phyloP scores from a whole-genome alignment of 306 rosid genomes.

The Cucumis sativus region DNA sequence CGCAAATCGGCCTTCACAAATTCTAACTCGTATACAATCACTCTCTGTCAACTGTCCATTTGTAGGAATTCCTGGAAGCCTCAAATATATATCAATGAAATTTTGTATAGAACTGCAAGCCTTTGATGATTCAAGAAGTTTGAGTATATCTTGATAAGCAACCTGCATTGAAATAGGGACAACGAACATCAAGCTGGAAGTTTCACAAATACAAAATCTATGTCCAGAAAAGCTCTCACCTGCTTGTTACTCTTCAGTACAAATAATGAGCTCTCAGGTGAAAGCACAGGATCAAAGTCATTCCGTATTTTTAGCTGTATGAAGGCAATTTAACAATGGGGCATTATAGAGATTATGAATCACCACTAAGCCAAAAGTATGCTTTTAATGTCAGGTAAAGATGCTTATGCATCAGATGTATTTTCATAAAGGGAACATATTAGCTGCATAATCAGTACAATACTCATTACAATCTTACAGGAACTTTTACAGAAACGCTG shows the following conservation, averaged over 20 bases:
- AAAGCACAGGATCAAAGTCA: constrained; percentile 97
- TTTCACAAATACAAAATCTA: not conserved
- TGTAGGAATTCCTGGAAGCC: constrained; percentile 82
- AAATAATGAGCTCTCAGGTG: constrained; percentile 97
- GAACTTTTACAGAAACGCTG: not conserved
- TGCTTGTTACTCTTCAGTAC: constrained; percentile 86
- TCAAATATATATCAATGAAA: constrained; percentile 83
- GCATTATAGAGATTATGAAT: not conserved
- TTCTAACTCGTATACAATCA: constrained; percentile 92
- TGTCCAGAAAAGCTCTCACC: constrained; percentile 29
- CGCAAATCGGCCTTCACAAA: constrained; percentile 98
- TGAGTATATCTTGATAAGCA: constrained; percentile 75
- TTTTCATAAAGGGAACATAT: not conserved
- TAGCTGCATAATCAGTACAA: not conserved
- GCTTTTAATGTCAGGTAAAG: not conserved
- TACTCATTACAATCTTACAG: not conserved
- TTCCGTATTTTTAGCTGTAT: constrained; percentile 97
- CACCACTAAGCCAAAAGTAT: constrained; percentile 4
- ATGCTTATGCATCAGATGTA: not conserved
- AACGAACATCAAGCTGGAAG: constrained; percentile 8
- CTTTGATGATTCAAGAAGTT: constrained; percentile 83
- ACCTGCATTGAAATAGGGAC: constrained; percentile 47
- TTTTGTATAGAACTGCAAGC: constrained; percentile 93
- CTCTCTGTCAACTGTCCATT: constrained; percentile 83
- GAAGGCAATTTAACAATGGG: constrained; percentile 6